Conservation (phyloP, 805 yeast genomes). For the Saccharomyces cerevisiae region DNA sequence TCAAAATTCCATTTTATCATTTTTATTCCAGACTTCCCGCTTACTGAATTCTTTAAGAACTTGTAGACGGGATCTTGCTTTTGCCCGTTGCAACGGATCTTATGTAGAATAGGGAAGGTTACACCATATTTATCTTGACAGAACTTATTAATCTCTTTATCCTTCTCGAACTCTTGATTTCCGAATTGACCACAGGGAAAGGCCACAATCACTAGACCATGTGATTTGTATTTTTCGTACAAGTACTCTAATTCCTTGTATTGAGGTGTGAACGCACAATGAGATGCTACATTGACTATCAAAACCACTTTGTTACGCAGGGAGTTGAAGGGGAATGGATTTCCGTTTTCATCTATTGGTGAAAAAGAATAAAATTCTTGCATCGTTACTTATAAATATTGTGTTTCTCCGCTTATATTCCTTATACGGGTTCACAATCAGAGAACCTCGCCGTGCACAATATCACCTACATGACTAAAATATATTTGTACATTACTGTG, state of each 20-base stretch:
- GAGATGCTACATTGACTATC: slow-evolving; percentile 79
- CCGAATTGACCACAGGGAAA: slow-evolving; percentile 89
- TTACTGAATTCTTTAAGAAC: slow-evolving; percentile 58
- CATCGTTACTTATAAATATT: neutral
- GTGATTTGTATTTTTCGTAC: slow-evolving; percentile 50
- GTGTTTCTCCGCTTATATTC: neutral
- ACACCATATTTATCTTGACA: slow-evolving; percentile 80
- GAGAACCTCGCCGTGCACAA: neutral
- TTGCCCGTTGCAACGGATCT: slow-evolving; percentile 80
- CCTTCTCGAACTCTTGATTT: slow-evolving; percentile 60
- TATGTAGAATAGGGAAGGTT: slow-evolving; percentile 75
- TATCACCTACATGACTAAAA: neutral
- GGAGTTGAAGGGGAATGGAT: slow-evolving; percentile 48
- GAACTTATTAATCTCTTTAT: slow-evolving; percentile 58
- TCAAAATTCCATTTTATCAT: slow-evolving; percentile 74
- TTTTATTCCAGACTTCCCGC: slow-evolving; percentile 52
- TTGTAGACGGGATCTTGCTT: slow-evolving; percentile 70
- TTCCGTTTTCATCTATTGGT: slow-evolving; percentile 52
- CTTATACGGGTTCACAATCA: neutral
- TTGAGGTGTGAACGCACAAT: slow-evolving; percentile 70
- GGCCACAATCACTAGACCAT: slow-evolving; percentile 61
- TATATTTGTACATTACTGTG: neutral
- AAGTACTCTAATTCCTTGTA: slow-evolving; percentile 59
- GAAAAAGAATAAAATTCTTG: slow-evolving; percentile 54
- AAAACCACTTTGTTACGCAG: slow-evolving; percentile 72